Evolutionary conservation across 148 eudicot species (phyloP), one percentile per base, ranked within the genome.

Genomic region (Silene latifolia): DNA sequence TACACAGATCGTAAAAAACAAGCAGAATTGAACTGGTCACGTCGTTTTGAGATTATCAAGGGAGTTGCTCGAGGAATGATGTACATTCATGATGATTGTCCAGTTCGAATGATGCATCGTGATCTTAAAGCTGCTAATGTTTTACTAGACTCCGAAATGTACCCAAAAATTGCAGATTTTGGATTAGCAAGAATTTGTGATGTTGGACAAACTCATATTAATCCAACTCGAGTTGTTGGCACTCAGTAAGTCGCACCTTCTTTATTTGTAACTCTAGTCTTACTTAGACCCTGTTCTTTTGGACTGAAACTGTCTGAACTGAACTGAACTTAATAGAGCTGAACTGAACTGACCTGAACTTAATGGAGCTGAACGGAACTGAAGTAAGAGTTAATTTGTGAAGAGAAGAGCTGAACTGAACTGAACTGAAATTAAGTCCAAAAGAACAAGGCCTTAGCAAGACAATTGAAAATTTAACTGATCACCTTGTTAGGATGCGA

Each of bases 51-150:
- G 21, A 73, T 79, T 29, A 72, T 78, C 7, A 72, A 27, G 68
- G 81, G 76, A 60, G 29, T 78, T 66, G 72, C 80, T 72, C 72
- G 80, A 21, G 80, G 80, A 44, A 64, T 78, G 72, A 24, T 78
- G 19, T 78, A 78, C 39, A 76, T 78, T 64, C 80, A 78, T 44
- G 80, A 72, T 18, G 80, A 78, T 21, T 72, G 72, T 63, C 80
- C 67, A 15, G 5, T 23, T 56, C 61, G 32, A 64, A 78, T 53
- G 25, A 56, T 78, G 44, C 80, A 78, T 18, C 80, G 80, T 46
- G 80, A 78, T 66, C 72, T 78, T 1, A 78, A 78, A 44, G 76
- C 80, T 10, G 80, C 67, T 9, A 78, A 73, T 67, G 42, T 78
- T 4, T 46, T 78, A 48, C 19, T 78, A 7, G 77, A 78, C 73